Evolutionary conservation across 2,329 filamentous ascomycete species (phyloP), one percentile per base, ranked within the genome.

Genomic region (Escovopsis sp.): DNA sequence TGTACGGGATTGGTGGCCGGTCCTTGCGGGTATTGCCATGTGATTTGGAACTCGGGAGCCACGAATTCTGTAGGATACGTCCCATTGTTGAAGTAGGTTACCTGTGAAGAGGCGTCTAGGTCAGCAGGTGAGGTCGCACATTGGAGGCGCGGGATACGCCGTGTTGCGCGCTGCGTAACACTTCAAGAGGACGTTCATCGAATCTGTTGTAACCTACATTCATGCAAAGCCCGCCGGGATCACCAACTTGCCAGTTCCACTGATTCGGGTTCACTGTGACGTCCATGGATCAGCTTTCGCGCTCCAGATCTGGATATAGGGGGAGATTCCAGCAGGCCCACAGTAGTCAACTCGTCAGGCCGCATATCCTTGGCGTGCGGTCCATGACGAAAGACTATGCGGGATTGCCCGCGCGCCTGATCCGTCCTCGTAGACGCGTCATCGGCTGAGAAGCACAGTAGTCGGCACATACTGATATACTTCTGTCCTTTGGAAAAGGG

Each of bases 191-290:
- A 11, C 7, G 3, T 5, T 8, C 21, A 25, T 25, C 21, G 21
- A n/a, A 25, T 25, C 21, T 33, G 37, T 36, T 21, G 33, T 18
- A 15, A 58, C 67, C 51, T 54, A 70, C 67, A 53, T 68, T 66
- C 58, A 72, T 58, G 48, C 68, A 72, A 18, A 71, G 47, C 14
- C 43, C 48, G 27, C 65, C 64, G 2, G 48, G 45, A 13, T 53
- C 48, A 9, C 53, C 53, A 11, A 51, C 44, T 16, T 53, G 43
- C 46, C 63, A 58, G 43, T 63, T 65, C 67, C 67, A 71, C 50
- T 69, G 67, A 43, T 71, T 71, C 32, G 68, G 67, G 45, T 71
- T 70, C 37, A 70, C 67, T 70, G 38, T 13, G 26, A 26, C 15
- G 30, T 8, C 23, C 23, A 18, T n/a, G 13, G 13, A 15, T 16